Conservation (phyloP, 2,329 filamentous ascomycete species). For the Teratosphaeria nubilosa region DNA sequence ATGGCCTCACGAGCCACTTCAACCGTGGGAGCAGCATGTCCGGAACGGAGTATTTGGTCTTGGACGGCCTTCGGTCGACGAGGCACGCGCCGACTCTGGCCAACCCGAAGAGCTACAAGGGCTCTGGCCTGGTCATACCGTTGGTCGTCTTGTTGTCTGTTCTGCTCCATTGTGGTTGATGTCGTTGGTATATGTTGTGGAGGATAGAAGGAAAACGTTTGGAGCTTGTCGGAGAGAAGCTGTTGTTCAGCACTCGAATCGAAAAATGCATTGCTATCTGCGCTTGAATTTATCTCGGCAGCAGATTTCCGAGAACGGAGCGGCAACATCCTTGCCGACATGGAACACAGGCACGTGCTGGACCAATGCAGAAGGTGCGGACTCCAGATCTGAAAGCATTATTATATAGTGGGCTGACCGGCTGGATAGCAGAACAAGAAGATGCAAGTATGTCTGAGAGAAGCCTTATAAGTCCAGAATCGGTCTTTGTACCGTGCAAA, state of each 20-base stretch:
- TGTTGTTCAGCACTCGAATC: not conserved
- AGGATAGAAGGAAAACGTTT: not conserved
- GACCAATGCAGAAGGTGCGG: not conserved
- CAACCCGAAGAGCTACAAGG: not conserved
- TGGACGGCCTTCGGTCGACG: not conserved
- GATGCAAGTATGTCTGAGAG: not conserved
- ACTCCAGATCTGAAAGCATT: not conserved
- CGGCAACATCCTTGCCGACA: not conserved
- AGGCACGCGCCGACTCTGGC: not conserved
- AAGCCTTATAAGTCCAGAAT: not conserved
- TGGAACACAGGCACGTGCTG: not conserved
- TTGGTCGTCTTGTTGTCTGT: not conserved
- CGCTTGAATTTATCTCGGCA: not conserved
- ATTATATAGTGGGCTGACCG: not conserved
- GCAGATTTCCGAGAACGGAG: not conserved
- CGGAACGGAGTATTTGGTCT: not conserved
- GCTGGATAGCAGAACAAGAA: not conserved
- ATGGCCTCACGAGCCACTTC: not conserved
- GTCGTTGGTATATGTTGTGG: not conserved
- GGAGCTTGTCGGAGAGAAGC: not conserved
- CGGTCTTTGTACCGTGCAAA: not conserved
- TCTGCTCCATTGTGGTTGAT: not conserved
- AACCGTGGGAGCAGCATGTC: not conserved
- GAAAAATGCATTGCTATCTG: not conserved
- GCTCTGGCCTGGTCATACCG: not conserved